Evolutionary conservation across 495 filamentous ascomycete genomes (phyloP).

Genomic region (Endocarpon pusillum): DNA sequence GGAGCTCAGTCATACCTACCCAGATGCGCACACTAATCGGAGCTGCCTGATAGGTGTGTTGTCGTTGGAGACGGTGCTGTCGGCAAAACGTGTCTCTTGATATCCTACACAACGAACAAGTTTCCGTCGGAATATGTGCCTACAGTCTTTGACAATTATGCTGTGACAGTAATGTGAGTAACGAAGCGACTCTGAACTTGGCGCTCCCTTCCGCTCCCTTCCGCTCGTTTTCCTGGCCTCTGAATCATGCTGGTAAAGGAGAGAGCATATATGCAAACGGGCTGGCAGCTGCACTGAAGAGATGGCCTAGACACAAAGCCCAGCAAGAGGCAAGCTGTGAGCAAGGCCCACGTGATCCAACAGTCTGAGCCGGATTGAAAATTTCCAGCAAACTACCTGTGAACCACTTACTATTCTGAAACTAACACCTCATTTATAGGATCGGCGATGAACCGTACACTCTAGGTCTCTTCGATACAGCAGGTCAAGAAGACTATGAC

Average conservation of each 20-base stretch:
- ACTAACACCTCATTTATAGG: no score
- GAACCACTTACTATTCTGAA: no score
- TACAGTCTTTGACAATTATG: constrained; percentile 99
- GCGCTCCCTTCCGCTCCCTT: no score
- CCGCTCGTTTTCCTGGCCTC: no score
- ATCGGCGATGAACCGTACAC: constrained; percentile 99
- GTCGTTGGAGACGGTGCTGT: constrained; percentile 98
- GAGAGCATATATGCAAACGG: no score
- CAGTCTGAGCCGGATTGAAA: no score
- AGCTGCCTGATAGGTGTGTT: constrained; percentile 52
- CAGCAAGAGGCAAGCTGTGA: no score
- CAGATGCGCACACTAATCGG: neutral
- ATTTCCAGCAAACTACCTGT: no score
- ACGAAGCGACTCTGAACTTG: constrained; percentile 2
- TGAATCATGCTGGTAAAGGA: no score
- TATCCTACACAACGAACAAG: constrained; percentile 98
- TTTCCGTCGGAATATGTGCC: constrained; percentile 99
- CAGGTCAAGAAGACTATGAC: constrained; percentile 98
- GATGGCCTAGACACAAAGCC: no score
- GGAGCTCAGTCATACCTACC: neutral
- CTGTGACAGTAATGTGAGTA: constrained; percentile 95
- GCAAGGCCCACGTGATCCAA: no score
- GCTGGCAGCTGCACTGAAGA: no score
- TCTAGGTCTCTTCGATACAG: constrained; percentile 92
- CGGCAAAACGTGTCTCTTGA: constrained; percentile 95